Evolutionary conservation across 2,329 filamentous ascomycete genomes (phyloP).

Genomic region (Gremmenia infestans): DNA sequence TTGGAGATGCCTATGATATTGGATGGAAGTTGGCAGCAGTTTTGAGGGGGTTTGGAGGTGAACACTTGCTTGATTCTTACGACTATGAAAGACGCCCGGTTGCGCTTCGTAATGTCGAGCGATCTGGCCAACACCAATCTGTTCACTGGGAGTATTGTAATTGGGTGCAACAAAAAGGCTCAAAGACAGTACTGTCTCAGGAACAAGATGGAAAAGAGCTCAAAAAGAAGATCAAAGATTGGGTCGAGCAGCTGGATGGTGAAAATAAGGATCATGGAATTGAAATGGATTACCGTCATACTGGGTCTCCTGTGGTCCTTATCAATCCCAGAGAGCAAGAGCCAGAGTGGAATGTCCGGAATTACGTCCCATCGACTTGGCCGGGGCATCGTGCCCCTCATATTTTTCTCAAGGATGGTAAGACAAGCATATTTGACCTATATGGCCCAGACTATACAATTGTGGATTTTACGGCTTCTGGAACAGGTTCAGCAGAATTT

Average conservation of each 20-base stretch:
- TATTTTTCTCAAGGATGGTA: slow-evolving; percentile 3
- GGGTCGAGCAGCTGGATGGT: neutral
- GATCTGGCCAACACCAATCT: neutral
- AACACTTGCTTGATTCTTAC: slow-evolving; percentile 23
- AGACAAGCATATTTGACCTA: slow-evolving; percentile 7
- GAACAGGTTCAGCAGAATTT: neutral
- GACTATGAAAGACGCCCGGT: slow-evolving; percentile 24
- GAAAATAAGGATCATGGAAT: neutral
- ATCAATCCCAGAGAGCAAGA: neutral
- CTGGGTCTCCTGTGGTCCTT: neutral
- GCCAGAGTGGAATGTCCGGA: neutral
- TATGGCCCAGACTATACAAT: neutral
- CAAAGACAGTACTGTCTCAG: too few relatives aligned
- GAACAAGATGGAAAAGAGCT: too few relatives aligned
- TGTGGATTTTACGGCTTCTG: neutral
- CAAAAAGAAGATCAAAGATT: too few relatives aligned
- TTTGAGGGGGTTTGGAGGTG: slow-evolving; percentile 16
- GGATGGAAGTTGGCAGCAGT: slow-evolving; percentile 31
- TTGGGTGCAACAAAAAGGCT: too few relatives aligned
- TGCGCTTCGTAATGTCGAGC: slow-evolving; percentile 25
- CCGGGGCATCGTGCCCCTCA: slow-evolving; percentile 9
- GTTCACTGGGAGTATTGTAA: too few relatives aligned
- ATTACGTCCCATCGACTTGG: slow-evolving; percentile 4
- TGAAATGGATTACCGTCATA: neutral
- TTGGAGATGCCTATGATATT: slow-evolving; percentile 30